phyloP scores from a whole-genome alignment of 495 filamentous ascomycete genomes.

The Daldinia concentrica region DNA sequence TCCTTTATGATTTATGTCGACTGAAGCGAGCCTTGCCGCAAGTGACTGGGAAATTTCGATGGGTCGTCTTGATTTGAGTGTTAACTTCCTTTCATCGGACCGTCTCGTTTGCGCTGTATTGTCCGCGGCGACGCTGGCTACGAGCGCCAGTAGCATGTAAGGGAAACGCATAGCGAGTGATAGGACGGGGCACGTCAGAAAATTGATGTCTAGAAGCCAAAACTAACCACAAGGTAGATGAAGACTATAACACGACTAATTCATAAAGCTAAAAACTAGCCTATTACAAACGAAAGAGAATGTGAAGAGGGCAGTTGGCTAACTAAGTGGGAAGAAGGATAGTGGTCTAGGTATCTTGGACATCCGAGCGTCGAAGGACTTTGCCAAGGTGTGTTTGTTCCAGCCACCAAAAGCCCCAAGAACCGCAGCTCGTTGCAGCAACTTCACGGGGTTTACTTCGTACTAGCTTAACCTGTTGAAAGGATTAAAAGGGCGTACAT shows the following conservation, averaged over 20 bases:
- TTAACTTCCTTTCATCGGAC: neutral
- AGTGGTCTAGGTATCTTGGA: neutral
- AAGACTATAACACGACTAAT: slow-evolving; percentile 5
- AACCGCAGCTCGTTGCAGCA: slow-evolving; percentile 13
- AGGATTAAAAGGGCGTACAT: slow-evolving; percentile 15
- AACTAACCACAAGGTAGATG: slow-evolving; percentile 8
- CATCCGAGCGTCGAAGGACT: neutral
- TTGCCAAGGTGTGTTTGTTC: slow-evolving; percentile 34
- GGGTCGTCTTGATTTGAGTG: slow-evolving; percentile 12
- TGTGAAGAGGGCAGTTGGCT: neutral
- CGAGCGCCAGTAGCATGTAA: slow-evolving; percentile 26
- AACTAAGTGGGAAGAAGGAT: neutral
- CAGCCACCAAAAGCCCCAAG: slow-evolving; percentile 33
- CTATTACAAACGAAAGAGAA: neutral
- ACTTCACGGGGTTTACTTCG: slow-evolving; percentile 13
- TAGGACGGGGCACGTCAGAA: neutral
- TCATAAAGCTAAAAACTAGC: slow-evolving; percentile 5
- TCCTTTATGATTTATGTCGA: neutral
- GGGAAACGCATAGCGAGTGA: slow-evolving; percentile 24
- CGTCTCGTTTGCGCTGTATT: slow-evolving; percentile 1
- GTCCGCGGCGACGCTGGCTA: slow-evolving; percentile 24
- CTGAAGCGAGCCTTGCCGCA: slow-evolving; percentile 4
- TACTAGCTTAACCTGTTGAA: neutral
- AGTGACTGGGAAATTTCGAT: neutral
- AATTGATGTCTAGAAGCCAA: slow-evolving; percentile 10